These are phyloP conservation scores for Colletotrichum tamarilloi DNA, from an alignment of 2,329 filamentous ascomycete species.

Conservation along the genomic window DNA sequence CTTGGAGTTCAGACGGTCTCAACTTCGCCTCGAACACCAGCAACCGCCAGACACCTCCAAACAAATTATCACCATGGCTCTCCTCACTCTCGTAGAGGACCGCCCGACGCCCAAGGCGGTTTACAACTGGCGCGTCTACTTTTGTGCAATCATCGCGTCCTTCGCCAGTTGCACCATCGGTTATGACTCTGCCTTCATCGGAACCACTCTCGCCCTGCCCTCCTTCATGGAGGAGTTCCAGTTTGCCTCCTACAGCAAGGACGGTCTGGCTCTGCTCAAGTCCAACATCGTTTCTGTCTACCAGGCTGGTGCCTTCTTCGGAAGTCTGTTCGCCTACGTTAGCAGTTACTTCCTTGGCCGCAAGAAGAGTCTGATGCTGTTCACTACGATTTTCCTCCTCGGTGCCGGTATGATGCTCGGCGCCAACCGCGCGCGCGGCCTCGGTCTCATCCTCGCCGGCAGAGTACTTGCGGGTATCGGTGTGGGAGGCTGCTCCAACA, in stretches of 20 bases:
- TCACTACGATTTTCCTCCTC: slow-evolving; percentile 72
- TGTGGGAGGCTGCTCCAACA: slow-evolving; percentile 71
- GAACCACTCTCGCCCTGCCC: slow-evolving; percentile 76
- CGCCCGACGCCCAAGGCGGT: slow-evolving; percentile 66
- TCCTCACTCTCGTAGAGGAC: slow-evolving; percentile 65
- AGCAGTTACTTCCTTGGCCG: slow-evolving; percentile 76
- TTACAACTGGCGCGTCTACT: slow-evolving; percentile 71
- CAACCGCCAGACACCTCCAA: slow-evolving; percentile 8
- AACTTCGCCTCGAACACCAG: slow-evolving; percentile 12
- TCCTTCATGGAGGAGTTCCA: slow-evolving; percentile 78
- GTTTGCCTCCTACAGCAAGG: slow-evolving; percentile 61
- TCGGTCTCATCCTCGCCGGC: slow-evolving; percentile 73
- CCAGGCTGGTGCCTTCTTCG: slow-evolving; percentile 87
- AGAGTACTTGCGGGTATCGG: slow-evolving; percentile 73
- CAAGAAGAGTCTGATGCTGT: slow-evolving; percentile 71
- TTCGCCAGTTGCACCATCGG: slow-evolving; percentile 68
- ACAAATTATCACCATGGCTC: slow-evolving; percentile 47
- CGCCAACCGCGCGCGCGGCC: slow-evolving; percentile 67
- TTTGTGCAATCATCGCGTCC: slow-evolving; percentile 64
- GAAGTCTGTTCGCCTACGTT: slow-evolving; percentile 75
- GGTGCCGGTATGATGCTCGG: slow-evolving; percentile 81
- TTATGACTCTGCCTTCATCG: slow-evolving; percentile 82
- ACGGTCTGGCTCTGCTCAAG: slow-evolving; percentile 68
- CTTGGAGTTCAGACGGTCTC: slow-evolving; percentile 20
- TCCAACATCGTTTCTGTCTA: slow-evolving; percentile 85